These are phyloP conservation scores for Eucalyptus viminalis DNA, from an alignment of 345 rosid species.

Conservation along the genomic window DNA sequence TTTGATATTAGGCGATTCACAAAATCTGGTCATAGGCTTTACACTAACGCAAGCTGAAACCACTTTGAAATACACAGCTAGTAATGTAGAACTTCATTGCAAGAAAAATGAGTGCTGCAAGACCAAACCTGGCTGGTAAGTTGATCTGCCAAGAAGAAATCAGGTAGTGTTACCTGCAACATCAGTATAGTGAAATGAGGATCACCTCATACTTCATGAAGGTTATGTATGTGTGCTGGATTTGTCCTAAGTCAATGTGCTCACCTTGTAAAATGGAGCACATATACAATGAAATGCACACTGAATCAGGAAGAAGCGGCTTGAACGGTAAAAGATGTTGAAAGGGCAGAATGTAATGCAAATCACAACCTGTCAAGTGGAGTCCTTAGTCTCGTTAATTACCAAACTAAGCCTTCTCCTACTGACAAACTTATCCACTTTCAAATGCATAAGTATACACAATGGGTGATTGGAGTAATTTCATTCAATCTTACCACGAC, in stretches of 20 bases:
- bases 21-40: not conserved
- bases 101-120: not conserved
- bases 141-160: constrained; percentile 56
- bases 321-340: constrained; percentile 33
- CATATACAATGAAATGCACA: constrained; percentile 11
- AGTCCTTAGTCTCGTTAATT: not conserved
- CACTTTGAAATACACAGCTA: not conserved
- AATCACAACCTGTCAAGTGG: constrained; percentile 24
- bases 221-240: not conserved
- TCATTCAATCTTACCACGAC: constrained; percentile 27
- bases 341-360: constrained; percentile 38
- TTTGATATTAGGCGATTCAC: not conserved
- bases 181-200: not conserved
- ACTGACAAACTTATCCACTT: not conserved
- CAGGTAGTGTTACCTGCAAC: constrained; percentile 44
- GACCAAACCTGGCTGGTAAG: constrained; percentile 42
- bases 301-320: constrained; percentile 20
- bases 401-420: not conserved
- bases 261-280: constrained; percentile 33
- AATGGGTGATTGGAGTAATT: not conserved
- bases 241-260: not conserved
- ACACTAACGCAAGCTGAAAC: not conserved
- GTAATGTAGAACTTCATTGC: not conserved
- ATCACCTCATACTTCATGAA: not conserved
- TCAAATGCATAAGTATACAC: not conserved